These are phyloP conservation scores for Ricinus communis DNA, from an alignment of 345 rosid genomes.

Conservation along the genomic window DNA sequence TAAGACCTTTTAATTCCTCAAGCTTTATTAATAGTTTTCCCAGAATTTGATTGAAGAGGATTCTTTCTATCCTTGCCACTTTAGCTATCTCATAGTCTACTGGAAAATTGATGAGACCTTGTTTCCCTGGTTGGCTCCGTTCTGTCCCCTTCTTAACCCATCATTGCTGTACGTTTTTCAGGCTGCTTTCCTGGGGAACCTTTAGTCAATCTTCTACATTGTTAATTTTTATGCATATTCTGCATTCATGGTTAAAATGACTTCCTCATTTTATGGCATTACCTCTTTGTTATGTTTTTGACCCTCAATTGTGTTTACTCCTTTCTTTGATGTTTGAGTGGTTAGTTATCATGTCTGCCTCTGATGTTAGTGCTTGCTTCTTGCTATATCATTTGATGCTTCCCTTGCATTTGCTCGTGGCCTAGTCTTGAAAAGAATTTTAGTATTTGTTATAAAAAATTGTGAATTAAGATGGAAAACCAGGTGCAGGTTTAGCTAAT, in stretches of 20 bases:
- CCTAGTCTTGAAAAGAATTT: background rate
- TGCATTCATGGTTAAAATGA: background rate
- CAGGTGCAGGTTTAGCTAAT: background rate
- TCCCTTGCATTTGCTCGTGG: background rate
- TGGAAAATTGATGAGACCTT: background rate
- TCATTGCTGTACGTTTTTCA: background rate
- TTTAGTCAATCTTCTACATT: background rate
- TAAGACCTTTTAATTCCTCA: too few relatives aligned
- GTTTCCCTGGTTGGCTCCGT: background rate
- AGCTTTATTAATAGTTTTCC: background rate
- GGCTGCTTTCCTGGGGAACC: background rate
- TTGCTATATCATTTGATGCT: background rate
- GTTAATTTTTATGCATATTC: too few relatives aligned
- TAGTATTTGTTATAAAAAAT: background rate
- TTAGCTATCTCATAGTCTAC: background rate
- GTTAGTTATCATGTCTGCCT: background rate
- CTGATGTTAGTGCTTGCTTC: background rate
- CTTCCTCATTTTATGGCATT: background rate
- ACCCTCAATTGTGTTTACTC: background rate
- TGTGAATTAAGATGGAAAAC: background rate
- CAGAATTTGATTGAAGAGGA: background rate
- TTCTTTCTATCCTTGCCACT: background rate
- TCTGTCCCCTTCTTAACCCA: background rate
- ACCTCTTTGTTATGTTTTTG: background rate
- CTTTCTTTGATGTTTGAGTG: background rate